Evolutionary conservation across 805 yeast genomes (phyloP), one percentile per base, ranked within the genome.

Genomic region (Zygosaccharomyces bisporus): DNA sequence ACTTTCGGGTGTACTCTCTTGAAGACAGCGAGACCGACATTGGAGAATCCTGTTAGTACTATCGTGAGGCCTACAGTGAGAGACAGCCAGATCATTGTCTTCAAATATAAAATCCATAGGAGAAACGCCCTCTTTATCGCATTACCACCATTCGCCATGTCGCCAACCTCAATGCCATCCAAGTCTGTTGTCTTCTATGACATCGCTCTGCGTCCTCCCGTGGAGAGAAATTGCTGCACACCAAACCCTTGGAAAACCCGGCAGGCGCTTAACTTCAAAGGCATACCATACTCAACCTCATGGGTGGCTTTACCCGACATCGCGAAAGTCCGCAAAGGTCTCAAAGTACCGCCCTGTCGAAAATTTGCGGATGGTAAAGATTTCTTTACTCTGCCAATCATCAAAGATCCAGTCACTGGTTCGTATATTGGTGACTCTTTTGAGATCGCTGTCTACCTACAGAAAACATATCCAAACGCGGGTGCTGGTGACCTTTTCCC

Each of bases 341-440:
- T 12, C 13, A 25, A 25, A 25, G 30, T 25, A 12, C 30, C 30
- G 10, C 30, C 30, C 30, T 25, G 30, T 12, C 30, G 30, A 6
- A 25, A 25, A 25, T 8, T 25, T 25, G 8, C 13, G n/a, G 30
- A 25, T 25, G 30, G 30, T 9, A 25, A 7, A 7, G 30, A 25
- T n/a, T 12, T 25, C 13, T 25, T 25, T 25, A 35, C 39, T 20
- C 30, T 35, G 30, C 39, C 30, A 20, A 35, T 20, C 18, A 35
- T 21, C 27, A 30, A 21, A 18, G 14, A 35, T 21, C 39, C 39
- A 6, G 39, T 29, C 12, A 35, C 39, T 4, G 14, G 16, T 35
- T 6, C 39, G 30, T 21, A 12, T 16, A 30, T 35, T 18, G 39
- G 39, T 30, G 39, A 20, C 30, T 35, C 39, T 16, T 35, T 35